Base-by-base conservation (phyloP, 2,329 filamentous ascomycete genomes). In the Botrytis squamosa region DNA sequence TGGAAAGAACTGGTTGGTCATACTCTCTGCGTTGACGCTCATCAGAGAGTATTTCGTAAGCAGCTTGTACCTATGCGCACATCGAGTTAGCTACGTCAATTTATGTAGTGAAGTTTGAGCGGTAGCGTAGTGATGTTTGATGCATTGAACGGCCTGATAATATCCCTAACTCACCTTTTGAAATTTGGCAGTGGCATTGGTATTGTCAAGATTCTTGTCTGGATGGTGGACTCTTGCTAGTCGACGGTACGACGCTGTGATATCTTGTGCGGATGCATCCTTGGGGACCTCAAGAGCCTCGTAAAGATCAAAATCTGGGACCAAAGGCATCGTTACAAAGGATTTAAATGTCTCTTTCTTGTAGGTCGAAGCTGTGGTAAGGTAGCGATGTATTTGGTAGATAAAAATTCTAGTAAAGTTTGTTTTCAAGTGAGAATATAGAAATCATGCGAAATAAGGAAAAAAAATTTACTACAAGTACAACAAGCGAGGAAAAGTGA, bases 161-260 rank as follows among this genome's bases (percentile, higher is more conserved):
- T 25, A 16, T 20, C 18, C 7, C 9, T 8, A 20, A 40, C 69
- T 62, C 40, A 78, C 77, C 22, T 72, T 64, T 57, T 78, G 76
- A 49, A 78, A 76, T 49, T 69, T 70, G 10, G 66, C 74, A 9
- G 77, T 77, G 18, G 77, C 74, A 57, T 62, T 62, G n/a, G 38
- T 18, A 67, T 77, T 76, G 7, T 75, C 66, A 3, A 64, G 73
- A 52, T 78, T 77, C 65, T 77, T 78, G 69, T 78, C 77, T 0
- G 76, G 75, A 44, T 77, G 76, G 33, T 77, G 70, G n/a, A 74
- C 10, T 33, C 73, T 66, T 25, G 77, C 77, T 44, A 77, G 72
- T 42, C 74, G 72, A 46, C 74, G 69, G 36, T 76, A 77, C 8
- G 73, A 67, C 7, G 33, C 55, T 20, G 44, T 75, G 65, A 78